Conservation (phyloP, 257 asterid genomes). For the Salvia miltiorrhiza region DNA sequence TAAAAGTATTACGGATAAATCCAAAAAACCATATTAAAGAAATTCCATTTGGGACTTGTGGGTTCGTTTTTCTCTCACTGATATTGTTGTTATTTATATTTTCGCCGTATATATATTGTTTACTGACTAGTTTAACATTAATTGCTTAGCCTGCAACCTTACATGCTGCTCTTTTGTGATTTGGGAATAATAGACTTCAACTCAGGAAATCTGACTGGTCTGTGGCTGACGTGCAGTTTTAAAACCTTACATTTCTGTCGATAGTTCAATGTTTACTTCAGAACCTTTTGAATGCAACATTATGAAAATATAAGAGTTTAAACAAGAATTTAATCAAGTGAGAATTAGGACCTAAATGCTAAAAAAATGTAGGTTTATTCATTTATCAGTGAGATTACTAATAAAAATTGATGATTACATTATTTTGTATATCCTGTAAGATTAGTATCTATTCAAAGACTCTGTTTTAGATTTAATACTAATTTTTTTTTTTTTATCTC, state of each 20-base stretch:
- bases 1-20: neutral
- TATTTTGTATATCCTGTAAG: neutral
- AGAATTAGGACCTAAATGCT: no score
- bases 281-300: neutral
- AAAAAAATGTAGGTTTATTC: no score
- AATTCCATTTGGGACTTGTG: neutral
- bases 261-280: neutral
- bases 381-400: neutral
- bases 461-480: neutral
- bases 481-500: neutral
- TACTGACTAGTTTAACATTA: neutral
- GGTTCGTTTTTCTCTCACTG: neutral
- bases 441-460: neutral
- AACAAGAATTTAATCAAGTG: slow-evolving; percentile 5
- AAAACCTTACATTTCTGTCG: slow-evolving; percentile 8
- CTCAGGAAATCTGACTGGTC: neutral
- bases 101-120: neutral
- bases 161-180: neutral
- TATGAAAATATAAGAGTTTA: neutral
- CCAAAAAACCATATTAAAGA: neutral
- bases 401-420: neutral
- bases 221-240: neutral
- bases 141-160: neutral
- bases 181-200: slow-evolving; percentile 14
- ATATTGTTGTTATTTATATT: neutral